Percentiles rank a stretch among this genome's conserved stretches.
Conservation (phyloP, 2,329 filamentous ascomycete genomes). For the Aspergillus sp. region DNA sequence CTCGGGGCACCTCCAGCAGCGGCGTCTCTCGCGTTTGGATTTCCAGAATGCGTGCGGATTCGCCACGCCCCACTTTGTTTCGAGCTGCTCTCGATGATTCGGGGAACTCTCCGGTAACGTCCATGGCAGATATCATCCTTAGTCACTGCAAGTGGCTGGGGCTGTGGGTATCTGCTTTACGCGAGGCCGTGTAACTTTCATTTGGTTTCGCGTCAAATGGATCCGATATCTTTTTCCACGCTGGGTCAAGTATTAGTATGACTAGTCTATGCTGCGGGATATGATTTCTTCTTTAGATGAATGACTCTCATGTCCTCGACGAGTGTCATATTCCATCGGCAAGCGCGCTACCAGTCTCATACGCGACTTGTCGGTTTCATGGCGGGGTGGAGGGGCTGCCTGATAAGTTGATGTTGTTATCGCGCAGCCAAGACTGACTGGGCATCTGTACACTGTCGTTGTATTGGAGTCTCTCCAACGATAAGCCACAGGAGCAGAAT, state of each 20-base stretch:
- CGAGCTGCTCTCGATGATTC: background rate
- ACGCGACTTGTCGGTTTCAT: slow-evolving; percentile 19
- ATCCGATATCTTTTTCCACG: background rate
- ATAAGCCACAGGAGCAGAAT: background rate
- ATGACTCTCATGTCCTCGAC: background rate
- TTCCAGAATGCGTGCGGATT: slow-evolving; percentile 27
- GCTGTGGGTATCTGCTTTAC: background rate
- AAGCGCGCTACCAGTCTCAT: slow-evolving; percentile 23
- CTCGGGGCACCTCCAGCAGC: slow-evolving; percentile 23
- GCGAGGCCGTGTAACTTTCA: background rate
- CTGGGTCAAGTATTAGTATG: background rate
- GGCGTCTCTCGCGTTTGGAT: slow-evolving; percentile 17
- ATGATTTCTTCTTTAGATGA: background rate
- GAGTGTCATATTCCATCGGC: slow-evolving; percentile 15
- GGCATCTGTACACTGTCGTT: background rate
- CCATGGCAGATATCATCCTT: background rate
- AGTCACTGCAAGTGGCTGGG: background rate
- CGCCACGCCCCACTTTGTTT: slow-evolving; percentile 32
- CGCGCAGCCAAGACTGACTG: background rate
- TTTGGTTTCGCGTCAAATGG: background rate
- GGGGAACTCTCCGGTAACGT: slow-evolving; percentile 5
- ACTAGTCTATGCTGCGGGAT: background rate
- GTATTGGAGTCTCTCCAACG: background rate
- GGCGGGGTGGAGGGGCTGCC: slow-evolving; percentile 25
- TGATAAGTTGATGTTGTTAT: slow-evolving; percentile 16